phyloP scores from a whole-genome alignment of 2,329 filamentous ascomycete genomes.

The Calycina herbarum region DNA sequence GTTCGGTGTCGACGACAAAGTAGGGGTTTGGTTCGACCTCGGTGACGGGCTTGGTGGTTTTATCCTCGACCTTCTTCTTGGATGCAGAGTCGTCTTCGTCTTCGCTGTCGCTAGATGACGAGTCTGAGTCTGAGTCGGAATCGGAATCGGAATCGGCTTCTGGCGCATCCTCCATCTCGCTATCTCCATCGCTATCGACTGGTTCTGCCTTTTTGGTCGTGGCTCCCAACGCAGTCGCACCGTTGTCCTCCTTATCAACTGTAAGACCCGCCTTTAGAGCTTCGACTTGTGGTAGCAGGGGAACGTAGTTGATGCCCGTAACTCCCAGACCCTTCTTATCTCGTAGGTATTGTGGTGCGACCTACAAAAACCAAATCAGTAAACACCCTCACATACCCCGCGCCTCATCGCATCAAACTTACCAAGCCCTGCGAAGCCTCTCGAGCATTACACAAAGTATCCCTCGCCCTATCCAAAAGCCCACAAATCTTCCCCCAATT shows the following conservation, averaged over 20 bases:
- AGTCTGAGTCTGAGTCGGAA: neutral
- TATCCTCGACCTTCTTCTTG: slow-evolving; percentile 4
- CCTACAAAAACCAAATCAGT: slow-evolving; percentile 19
- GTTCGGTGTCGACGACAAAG: slow-evolving; percentile 31
- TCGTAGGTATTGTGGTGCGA: slow-evolving; percentile 19
- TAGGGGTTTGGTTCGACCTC: slow-evolving; percentile 27
- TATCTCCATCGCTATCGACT: slow-evolving; percentile 21
- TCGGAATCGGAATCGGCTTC: slow-evolving; percentile 8
- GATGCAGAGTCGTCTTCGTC: slow-evolving; percentile 7
- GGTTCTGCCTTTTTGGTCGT: neutral
- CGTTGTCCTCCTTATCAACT: neutral
- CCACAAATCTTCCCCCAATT: slow-evolving; percentile 32
- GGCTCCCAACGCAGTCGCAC: neutral
- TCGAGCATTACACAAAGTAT: slow-evolving; percentile 23
- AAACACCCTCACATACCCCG: neutral
- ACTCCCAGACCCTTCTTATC: slow-evolving; percentile 30
- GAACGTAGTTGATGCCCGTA: slow-evolving; percentile 23
- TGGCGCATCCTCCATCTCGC: slow-evolving; percentile 21
- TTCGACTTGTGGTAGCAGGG: slow-evolving; percentile 22
- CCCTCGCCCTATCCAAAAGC: slow-evolving; percentile 28
- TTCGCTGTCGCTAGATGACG: neutral
- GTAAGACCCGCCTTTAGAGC: slow-evolving; percentile 15
- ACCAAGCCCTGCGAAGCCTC: slow-evolving; percentile 28
- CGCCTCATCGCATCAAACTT: slow-evolving; percentile 13
- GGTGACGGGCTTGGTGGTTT: neutral